Base-by-base conservation (phyloP, 208 protist species). In the Leishmania martiniquensis region DNA sequence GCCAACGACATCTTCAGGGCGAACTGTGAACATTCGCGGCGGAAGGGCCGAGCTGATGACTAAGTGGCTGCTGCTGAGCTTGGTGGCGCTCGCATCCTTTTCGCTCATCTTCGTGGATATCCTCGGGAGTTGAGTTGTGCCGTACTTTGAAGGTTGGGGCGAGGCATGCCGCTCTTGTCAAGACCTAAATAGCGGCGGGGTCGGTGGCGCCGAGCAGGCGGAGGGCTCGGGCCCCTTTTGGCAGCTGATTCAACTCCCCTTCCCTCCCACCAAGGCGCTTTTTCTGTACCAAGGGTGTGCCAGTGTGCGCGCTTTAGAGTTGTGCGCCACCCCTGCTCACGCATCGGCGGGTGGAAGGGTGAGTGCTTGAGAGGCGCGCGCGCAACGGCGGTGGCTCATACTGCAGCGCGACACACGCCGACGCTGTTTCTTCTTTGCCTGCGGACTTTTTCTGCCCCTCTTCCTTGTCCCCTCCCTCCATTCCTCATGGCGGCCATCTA, bases 31-130 rank as follows among this genome's bases (percentile, higher is more conserved):
- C 49, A n/a, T 47, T 45, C 32, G 51, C 6, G 37, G 51, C 32
- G 9, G 69, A 60, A 45, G 69, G 49, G 32, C 4, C 0, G 78
- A 82, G 66, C 22, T 68, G 51, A 4, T 82, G 2, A n/a, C 72
- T 17, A 79, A 78, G 69, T 83, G 79, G 79, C 72, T 68, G n/a
- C 60, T 83, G 42, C 34, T 83, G 52, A n/a, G 67, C 20, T 15
- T 79, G 9, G 79, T 72, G 20, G 79, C 69, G 6, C 67, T 83
- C 6, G 22, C 70, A 2, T 78, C 68, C 0, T 47, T 79, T 34
- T 32, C 75, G 9, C 57, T 79, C 6, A 72, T 78, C 44, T 12
- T 79, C 6, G 6, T 72, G 0, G 73, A 71, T 20, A 71, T 70
- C 44, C 22, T 54, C 17, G 65, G n/a, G 25, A 69, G 76, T 51